Base-by-base conservation (phyloP, 257 asterid species). In the Marsdenia floribunda region DNA sequence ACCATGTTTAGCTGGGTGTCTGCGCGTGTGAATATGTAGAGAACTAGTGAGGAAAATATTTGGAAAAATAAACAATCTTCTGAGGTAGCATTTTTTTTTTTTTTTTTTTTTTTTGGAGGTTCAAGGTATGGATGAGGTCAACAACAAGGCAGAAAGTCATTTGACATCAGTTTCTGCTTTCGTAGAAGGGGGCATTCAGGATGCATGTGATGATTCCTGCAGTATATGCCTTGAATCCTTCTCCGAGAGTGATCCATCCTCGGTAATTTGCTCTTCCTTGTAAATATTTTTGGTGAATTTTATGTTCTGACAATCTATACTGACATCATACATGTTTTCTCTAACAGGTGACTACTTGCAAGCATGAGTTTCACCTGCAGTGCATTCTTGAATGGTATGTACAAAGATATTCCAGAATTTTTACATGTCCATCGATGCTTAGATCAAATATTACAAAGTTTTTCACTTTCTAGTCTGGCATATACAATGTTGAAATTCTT, bases 141-240 rank as follows among this genome's bases (percentile, higher is more conserved):
- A 85, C 70, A 84, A 85, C 78, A 77, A 80, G 75, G 80, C 81
- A 75, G 96, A 83, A 81, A 42, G 81, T 76, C 91, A 81, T 77
- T 38, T 85, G 87, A 82, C 88, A 70, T 93, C 98, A 77, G 93
- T 96, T 21, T 96, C 92, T 37, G 98, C 98, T 75, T 93, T 93
- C 79, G 96, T 93, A 24, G 96, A 91, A 88, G 98, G 96, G n/a
- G 98, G 98, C 72, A 76, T 90, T 76, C 98, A 91, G 76, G 97
- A 93, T 76, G 90, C 97, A 6, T 88, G 96, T 87, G 97, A 90
- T 79, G 98, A 91, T 86, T 75, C 97, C 60, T 93, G 98, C 78
- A 93, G 98, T 90, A 93, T 93, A 78, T 93, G 98, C 87, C 97
- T 93, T 46, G 98, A 93, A 85, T 87, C 83, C 19, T 93, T 93